These are phyloP conservation scores for Phialophora tarda DNA, from an alignment of 2,329 filamentous ascomycete species.

Conservation along the genomic window DNA sequence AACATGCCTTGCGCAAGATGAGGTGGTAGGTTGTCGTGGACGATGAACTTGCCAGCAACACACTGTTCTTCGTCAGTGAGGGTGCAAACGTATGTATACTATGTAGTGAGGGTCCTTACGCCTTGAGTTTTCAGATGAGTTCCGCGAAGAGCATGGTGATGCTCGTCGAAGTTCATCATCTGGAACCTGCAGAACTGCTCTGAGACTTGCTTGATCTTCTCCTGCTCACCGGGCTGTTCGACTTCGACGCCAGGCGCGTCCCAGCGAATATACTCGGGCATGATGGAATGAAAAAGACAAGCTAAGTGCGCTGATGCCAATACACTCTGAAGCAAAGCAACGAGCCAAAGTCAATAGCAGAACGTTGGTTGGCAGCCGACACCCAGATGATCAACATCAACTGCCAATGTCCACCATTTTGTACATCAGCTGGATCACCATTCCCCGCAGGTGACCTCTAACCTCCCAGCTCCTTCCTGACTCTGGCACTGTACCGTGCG, in stretches of 20 bases:
- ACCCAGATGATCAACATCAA: neutral
- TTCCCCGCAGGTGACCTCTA: neutral
- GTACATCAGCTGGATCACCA: neutral
- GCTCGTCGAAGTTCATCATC: slow-evolving; percentile 38
- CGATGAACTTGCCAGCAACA: slow-evolving; percentile 35
- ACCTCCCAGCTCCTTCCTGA: neutral
- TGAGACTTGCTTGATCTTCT: slow-evolving; percentile 31
- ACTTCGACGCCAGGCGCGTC: slow-evolving; percentile 31
- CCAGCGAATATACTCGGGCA: slow-evolving; percentile 21
- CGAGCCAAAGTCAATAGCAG: neutral
- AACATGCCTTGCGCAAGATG: slow-evolving; percentile 37
- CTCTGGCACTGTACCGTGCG: neutral
- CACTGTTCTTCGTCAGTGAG: slow-evolving; percentile 26
- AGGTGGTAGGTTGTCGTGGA: slow-evolving; percentile 30
- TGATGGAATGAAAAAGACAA: neutral
- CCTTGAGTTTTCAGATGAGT: slow-evolving; percentile 37
- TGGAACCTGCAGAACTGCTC: slow-evolving; percentile 36
- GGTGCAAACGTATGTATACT: neutral
- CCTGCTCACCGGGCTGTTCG: slow-evolving; percentile 29
- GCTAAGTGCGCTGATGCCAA: neutral
- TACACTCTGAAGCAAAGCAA: neutral
- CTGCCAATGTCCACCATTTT: neutral
- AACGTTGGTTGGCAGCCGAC: no score
- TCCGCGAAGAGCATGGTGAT: slow-evolving; percentile 32
- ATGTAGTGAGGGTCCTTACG: slow-evolving; percentile 14